Conservation (phyloP, 257 asterid genomes). For the Oldenlandia corymbosa region DNA sequence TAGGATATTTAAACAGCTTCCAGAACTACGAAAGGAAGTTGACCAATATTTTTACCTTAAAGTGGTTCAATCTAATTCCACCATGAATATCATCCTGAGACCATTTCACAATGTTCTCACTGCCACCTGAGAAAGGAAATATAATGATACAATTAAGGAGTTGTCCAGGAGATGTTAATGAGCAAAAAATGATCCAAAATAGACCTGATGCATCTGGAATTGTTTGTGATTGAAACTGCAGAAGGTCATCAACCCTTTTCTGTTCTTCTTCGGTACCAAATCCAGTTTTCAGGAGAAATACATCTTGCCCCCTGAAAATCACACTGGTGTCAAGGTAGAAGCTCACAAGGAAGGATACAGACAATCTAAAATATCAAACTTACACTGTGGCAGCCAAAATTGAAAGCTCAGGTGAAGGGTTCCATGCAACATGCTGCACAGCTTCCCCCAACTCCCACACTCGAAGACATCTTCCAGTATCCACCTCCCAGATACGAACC, state of each 20-base stretch:
- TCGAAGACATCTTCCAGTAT: conserved; percentile 83
- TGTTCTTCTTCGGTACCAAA: conserved; percentile 72
- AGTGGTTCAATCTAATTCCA: conserved; percentile 88
- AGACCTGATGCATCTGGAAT: conserved; percentile 55
- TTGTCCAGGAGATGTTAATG: background rate
- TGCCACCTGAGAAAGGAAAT: conserved; percentile 40
- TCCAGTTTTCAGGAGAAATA: conserved; percentile 52
- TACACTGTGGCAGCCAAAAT: conserved; percentile 80
- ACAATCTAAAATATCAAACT: conserved; percentile 22
- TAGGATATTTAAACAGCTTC: background rate
- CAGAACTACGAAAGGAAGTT: conserved; percentile 1
- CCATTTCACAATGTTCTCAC: conserved; percentile 58
- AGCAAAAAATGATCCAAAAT: conserved; percentile 19
- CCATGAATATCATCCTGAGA: conserved; percentile 50
- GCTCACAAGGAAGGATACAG: conserved; percentile 17
- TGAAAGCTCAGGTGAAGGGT: conserved; percentile 75
- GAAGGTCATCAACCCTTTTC: conserved; percentile 55
- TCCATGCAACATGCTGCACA: conserved; percentile 75
- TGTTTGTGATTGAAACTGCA: conserved; percentile 42
- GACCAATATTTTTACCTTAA: conserved; percentile 50
- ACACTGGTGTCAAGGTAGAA: conserved; percentile 11
- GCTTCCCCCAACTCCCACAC: conserved; percentile 80
- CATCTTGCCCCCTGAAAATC: conserved; percentile 66
- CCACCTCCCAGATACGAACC: conserved; percentile 97
- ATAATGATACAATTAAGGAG: conserved; percentile 7